Evolutionary conservation across 176 grass and related monocot species (phyloP).

Genomic region (Triticum timopheevii): DNA sequence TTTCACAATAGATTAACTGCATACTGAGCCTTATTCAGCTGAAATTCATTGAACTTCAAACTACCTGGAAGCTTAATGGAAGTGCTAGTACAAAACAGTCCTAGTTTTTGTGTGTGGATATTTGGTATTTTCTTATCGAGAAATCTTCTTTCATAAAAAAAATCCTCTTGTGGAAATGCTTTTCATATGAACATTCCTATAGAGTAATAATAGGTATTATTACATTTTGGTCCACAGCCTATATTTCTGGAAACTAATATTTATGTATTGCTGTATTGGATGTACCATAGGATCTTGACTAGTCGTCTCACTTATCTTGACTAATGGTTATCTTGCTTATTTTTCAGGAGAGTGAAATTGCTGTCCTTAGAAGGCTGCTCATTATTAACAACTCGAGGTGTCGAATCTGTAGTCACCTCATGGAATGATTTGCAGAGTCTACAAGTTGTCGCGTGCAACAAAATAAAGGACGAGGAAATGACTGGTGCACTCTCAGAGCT

Average conservation of each 20-base stretch:
- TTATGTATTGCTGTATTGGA: background rate
- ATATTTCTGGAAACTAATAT: background rate
- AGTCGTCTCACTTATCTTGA: background rate
- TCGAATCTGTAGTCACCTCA: slow-evolving; percentile 70
- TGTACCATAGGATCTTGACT: background rate
- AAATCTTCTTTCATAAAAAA: background rate
- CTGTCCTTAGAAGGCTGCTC: slow-evolving; percentile 84
- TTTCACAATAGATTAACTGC: background rate
- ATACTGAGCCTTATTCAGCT: background rate
- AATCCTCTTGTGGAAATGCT: slow-evolving; percentile 8
- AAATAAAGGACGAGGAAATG: slow-evolving; percentile 80
- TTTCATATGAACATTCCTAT: background rate
- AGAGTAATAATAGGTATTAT: background rate
- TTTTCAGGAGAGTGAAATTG: slow-evolving; percentile 72
- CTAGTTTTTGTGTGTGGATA: background rate
- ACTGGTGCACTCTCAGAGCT: slow-evolving; percentile 67
- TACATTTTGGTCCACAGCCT: background rate
- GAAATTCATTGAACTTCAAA: background rate
- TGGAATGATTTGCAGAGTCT: slow-evolving; percentile 83
- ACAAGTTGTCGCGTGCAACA: slow-evolving; percentile 67
- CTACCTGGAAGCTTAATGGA: background rate
- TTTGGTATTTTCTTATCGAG: background rate
- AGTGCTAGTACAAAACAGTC: background rate
- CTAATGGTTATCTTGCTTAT: background rate
- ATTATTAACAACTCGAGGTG: slow-evolving; percentile 62